These are phyloP conservation scores for Penicillium sp. DNA, from an alignment of 2,329 filamentous ascomycete species.

Conservation along the genomic window DNA sequence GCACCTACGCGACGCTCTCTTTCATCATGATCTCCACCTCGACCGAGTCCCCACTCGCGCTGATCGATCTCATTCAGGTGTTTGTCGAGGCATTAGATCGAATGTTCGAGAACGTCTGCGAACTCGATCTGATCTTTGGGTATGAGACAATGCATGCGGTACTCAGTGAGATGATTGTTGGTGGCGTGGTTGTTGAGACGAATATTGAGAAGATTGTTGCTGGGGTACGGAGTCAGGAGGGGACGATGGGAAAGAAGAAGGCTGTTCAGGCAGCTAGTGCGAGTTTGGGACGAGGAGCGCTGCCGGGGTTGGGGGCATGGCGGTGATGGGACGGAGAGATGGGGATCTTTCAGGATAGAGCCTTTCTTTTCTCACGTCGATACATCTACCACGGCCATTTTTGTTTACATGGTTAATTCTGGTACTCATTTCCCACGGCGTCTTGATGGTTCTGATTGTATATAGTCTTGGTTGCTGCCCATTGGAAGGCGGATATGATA, in stretches of 20 bases:
- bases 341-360: no score
- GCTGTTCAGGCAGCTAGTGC: constrained; percentile 49
- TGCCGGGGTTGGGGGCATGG: constrained; percentile 47
- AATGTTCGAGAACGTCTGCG: constrained; percentile 97
- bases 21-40: constrained; percentile 98
- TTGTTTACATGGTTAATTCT: not conserved
- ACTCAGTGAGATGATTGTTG: constrained; percentile 91
- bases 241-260: constrained; percentile 47
- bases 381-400: not conserved
- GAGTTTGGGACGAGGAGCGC: constrained; percentile 40
- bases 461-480: constrained; percentile 3
- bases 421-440: constrained; percentile 12
- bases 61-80: constrained; percentile 96
- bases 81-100: constrained; percentile 95
- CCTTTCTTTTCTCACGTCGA: not conserved
- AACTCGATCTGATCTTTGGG: constrained; percentile 97
- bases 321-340: constrained; percentile 30
- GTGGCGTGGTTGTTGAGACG: constrained; percentile 92
- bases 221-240: constrained; percentile 67
- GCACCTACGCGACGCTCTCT: constrained; percentile 96
- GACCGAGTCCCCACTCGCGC: constrained; percentile 90
- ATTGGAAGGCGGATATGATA: constrained; percentile 18
- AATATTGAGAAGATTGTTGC: constrained; percentile 84
- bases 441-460: constrained; percentile 9
- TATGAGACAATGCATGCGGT: constrained; percentile 95